Base-by-base conservation (phyloP, 352 stramenopile genomes). In the Pythium dissotocum region DNA sequence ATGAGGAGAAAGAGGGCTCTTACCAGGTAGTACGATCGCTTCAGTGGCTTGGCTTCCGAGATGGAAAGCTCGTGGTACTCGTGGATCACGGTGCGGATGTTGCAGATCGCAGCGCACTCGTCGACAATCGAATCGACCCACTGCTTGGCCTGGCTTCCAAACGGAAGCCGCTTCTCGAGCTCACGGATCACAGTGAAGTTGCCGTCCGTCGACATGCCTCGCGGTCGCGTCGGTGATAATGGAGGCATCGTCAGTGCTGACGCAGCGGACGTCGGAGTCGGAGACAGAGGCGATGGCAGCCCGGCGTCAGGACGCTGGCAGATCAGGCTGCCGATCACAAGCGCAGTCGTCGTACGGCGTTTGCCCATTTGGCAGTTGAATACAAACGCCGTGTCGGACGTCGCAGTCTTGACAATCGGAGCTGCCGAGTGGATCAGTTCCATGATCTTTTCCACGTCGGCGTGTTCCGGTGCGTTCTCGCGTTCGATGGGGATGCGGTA, bases 281-380 rank as follows among this genome's bases (percentile, higher is more conserved):
- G 14, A 6, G 53, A 61, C 16, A 26, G 2, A 10, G 46, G 21
- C 18, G 33, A 12, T 1, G 75, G 63, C 6, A 75, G 4, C 21
- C 72, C 54, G 35, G 86, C 57, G 2, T 54, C 61, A 12, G 76
- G 72, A 2, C 76, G 79, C 63, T 91, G 71, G 74, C 76, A 93
- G 38, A 93, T 82, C 6, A 94, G 76, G 58, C 77, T 81, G 13
- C 72, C 77, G 13, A 94, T 75, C 56, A 93, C 83, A 49, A 96
- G 76, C 2, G 83, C 85, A 1, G 85, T 94, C 7, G 88, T 96
- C 14, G 88, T 94, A 13, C 88, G 83, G 9, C 86, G 82, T 63
- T 93, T 92, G 13, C 88, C 88, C 85, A 94, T 94, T 72, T 96
- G 88, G 33, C 88, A 96, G 51, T 96, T 96, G 62, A 95, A 95